A percentile compares a stretch with the other conserved stretches of the same genome.
Conservation (phyloP, 78 protist species). For the Cavenderia fasciculata region DNA sequence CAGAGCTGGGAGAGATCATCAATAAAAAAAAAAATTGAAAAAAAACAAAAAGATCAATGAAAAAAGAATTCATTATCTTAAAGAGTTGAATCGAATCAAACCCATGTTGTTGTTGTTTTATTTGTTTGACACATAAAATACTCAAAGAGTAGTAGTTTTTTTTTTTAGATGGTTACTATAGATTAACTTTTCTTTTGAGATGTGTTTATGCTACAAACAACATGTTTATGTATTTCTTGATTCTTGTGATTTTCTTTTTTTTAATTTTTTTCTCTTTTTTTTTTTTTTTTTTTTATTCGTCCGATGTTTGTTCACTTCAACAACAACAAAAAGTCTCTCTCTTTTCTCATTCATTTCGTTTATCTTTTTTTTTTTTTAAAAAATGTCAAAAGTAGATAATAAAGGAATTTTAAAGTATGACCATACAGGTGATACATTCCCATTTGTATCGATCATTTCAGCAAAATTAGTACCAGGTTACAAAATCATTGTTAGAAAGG, state of each 20-base stretch:
- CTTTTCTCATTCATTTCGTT: neutral
- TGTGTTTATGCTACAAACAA: too few relatives aligned
- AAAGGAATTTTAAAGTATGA: slow-evolving; percentile 48
- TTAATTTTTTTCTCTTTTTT: too few relatives aligned
- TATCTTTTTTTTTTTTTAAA: neutral
- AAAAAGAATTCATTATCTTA: too few relatives aligned
- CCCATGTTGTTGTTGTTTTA: neutral
- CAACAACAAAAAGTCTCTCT: neutral
- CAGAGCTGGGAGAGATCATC: too few relatives aligned
- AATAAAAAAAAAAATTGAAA: too few relatives aligned
- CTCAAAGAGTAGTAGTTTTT: neutral
- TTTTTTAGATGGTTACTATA: too few relatives aligned
- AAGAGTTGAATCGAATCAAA: neutral
- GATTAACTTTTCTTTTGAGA: too few relatives aligned
- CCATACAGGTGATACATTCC: slow-evolving; percentile 31
- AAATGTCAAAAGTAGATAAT: slow-evolving; percentile 44
- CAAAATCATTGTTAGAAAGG: slow-evolving; percentile 63
- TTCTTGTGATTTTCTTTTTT: too few relatives aligned
- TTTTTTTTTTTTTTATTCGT: too few relatives aligned
- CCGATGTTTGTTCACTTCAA: neutral
- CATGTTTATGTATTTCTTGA: too few relatives aligned
- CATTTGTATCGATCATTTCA: slow-evolving; percentile 50
- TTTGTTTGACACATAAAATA: neutral
- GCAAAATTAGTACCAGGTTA: slow-evolving; percentile 28
- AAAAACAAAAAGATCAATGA: too few relatives aligned